A percentile compares a stretch with the other conserved stretches of the same genome.
These are phyloP conservation scores for Primulina huaijiensis DNA, from an alignment of 257 asterid genomes.

Conservation along the genomic window DNA sequence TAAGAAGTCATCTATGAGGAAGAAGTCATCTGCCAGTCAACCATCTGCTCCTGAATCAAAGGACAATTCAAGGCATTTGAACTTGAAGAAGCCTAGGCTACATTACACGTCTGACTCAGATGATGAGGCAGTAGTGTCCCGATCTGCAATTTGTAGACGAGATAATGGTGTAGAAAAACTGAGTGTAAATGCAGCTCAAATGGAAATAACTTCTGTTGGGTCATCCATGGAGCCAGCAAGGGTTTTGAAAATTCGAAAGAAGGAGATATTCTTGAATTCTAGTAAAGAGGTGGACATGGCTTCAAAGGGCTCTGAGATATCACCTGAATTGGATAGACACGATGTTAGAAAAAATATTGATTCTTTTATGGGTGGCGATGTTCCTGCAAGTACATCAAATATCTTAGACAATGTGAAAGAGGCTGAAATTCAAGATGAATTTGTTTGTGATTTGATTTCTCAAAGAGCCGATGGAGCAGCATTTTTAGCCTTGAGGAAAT, in stretches of 20 bases:
- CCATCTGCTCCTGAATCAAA: constrained; percentile 37
- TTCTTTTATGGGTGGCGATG: constrained; percentile 27
- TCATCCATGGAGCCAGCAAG: constrained; percentile 30
- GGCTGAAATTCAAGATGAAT: constrained; percentile 31
- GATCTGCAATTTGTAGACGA: constrained; percentile 30
- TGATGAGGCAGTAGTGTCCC: constrained; percentile 36
- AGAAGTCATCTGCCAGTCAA: constrained; percentile 36
- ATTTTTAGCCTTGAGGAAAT: constrained; percentile 41
- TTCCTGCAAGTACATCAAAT: constrained; percentile 32
- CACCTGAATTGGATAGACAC: constrained; percentile 31
- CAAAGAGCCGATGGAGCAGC: constrained; percentile 33
- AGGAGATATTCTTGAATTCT: constrained; percentile 26
- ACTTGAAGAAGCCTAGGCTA: constrained; percentile 36
- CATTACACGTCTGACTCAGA: constrained; percentile 34
- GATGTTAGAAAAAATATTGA: constrained; percentile 29
- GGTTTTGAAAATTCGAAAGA: constrained; percentile 35
- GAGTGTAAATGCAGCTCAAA: constrained; percentile 23
- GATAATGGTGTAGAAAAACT: constrained; percentile 27
- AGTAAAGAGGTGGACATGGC: constrained; percentile 32
- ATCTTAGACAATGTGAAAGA: constrained; percentile 27
- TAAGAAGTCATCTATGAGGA: constrained; percentile 54
- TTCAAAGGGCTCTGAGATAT: constrained; percentile 30
- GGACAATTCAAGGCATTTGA: constrained; percentile 31
- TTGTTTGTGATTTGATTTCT: constrained; percentile 35
- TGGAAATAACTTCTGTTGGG: constrained; percentile 27